phyloP scores from a whole-genome alignment of 345 rosid species.

The Eucalyptus albens region DNA sequence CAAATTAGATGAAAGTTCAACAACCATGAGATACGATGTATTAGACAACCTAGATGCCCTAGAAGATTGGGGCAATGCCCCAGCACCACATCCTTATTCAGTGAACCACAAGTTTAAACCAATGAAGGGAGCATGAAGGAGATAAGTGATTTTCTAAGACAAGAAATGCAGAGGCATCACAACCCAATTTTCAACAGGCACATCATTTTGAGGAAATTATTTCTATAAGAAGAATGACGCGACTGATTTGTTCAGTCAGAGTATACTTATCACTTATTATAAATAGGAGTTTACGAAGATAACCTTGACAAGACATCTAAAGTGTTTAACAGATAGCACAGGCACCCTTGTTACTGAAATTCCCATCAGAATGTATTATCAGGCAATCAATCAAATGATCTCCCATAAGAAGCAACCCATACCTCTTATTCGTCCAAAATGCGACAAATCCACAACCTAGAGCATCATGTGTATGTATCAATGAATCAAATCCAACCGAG shows the following conservation, averaged over 20 bases:
- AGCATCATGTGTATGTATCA: neutral
- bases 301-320: neutral
- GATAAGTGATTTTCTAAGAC: neutral
- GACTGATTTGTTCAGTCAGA: neutral
- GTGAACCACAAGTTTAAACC: neutral
- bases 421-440: constrained; percentile 92
- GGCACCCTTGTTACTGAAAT: neutral
- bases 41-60: neutral
- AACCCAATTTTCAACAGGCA: neutral
- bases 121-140: neutral
- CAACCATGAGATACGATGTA: neutral
- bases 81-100: neutral
- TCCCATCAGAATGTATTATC: neutral
- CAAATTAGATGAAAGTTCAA: neutral
- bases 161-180: neutral
- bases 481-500: neutral
- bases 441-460: constrained; percentile 72
- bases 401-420: neutral
- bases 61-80: neutral
- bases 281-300: neutral
- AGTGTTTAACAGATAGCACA: neutral
- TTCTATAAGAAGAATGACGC: accelerated
- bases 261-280: neutral
- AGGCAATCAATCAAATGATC: neutral
- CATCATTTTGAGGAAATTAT: neutral